Conservation (phyloP, 208 protist species). For the Trypanosomatidae sp. region DNA sequence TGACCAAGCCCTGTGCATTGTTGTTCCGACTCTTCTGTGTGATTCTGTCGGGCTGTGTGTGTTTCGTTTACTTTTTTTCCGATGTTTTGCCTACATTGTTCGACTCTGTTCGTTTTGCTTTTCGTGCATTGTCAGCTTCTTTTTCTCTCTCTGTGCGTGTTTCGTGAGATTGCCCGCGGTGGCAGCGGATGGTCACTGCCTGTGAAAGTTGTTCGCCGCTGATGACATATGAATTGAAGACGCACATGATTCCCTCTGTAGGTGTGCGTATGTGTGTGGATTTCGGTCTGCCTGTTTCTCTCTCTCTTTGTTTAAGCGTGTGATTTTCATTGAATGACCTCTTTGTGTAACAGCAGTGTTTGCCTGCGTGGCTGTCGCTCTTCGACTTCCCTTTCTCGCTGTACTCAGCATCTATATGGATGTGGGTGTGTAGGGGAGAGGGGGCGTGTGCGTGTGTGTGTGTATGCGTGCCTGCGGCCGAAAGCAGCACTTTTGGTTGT, state of each 20-base stretch:
- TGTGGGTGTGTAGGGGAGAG: background rate
- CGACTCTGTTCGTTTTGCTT: too few relatives aligned
- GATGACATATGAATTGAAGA: background rate
- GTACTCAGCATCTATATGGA: background rate
- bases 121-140: background rate
- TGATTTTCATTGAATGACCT: background rate
- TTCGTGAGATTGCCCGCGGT: slow-evolving; percentile 1
- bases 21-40: background rate
- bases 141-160: background rate
- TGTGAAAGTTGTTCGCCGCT: background rate
- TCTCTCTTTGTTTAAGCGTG: slow-evolving; percentile 1
- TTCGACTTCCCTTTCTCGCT: background rate
- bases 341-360: background rate
- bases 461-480: background rate
- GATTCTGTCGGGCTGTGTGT: background rate
- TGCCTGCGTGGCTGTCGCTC: background rate
- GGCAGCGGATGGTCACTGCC: background rate
- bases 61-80: background rate
- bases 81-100: background rate
- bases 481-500: background rate
- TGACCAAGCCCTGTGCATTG: background rate
- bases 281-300: background rate
- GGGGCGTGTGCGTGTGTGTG: background rate
- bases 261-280: slow-evolving; percentile 3
- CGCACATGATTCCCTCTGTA: background rate